phyloP scores from a whole-genome alignment of 75 land plant species.

The Pinus taeda region DNA sequence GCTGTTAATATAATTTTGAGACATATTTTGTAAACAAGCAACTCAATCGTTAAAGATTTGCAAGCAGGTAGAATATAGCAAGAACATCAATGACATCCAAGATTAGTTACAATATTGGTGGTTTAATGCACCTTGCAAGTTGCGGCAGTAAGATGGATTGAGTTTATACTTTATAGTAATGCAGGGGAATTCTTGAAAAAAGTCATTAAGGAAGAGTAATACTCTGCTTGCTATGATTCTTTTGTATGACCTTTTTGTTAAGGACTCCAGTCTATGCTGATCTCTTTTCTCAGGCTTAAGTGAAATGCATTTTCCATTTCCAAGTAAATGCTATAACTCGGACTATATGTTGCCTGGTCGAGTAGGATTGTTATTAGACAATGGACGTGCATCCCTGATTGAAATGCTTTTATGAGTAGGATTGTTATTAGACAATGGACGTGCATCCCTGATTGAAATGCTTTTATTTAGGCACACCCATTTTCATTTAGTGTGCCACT shows the following conservation, averaged over 20 bases:
- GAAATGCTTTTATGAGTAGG: background rate
- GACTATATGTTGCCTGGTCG: background rate
- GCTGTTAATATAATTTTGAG: background rate
- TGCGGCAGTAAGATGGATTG: background rate
- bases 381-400: background rate
- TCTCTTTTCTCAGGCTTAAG: background rate
- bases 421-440: background rate
- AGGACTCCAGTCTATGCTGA: background rate
- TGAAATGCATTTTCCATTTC: background rate
- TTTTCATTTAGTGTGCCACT: background rate
- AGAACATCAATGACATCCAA: background rate
- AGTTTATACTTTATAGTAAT: background rate
- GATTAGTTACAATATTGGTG: background rate
- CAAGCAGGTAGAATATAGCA: conserved; percentile 2
- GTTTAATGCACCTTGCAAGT: background rate
- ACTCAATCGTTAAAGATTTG: background rate
- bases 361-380: background rate
- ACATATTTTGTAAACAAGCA: background rate
- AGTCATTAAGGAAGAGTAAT: background rate
- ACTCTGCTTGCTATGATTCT: background rate
- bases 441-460: background rate
- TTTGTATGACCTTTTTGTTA: background rate
- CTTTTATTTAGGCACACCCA: background rate
- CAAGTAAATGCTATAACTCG: background rate
- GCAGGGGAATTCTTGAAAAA: background rate